A percentile compares a stretch with the other conserved stretches of the same genome.
phyloP scores from a whole-genome alignment of 345 rosid genomes.

The Erysimum cheiranthoides region DNA sequence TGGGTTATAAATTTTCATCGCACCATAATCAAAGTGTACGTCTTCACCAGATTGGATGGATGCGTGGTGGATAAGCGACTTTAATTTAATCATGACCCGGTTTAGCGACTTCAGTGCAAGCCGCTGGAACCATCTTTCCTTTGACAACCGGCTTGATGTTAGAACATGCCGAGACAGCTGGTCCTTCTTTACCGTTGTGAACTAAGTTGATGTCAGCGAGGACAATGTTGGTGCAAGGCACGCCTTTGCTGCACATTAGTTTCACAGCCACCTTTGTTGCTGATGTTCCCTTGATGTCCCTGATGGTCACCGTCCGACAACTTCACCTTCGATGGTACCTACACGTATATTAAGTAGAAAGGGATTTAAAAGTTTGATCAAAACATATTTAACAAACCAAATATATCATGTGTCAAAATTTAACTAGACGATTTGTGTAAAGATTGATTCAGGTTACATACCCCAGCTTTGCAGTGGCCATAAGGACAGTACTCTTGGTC shows the following conservation, averaged over 20 bases:
- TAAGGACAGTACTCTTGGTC: conserved; percentile 61
- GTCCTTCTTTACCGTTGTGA: conserved; percentile 46
- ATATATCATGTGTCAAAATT: background rate
- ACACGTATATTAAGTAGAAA: background rate
- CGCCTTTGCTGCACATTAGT: conserved; percentile 52
- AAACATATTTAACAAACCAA: background rate
- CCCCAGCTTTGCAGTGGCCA: conserved; percentile 50
- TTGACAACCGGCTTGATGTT: conserved; percentile 49
- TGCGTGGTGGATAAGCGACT: background rate
- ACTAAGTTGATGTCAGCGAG: conserved; percentile 49
- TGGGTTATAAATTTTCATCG: background rate
- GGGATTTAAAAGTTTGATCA: background rate
- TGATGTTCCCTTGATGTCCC: conserved; percentile 57
- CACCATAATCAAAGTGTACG: conserved; percentile 4
- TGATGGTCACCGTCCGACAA: conserved; percentile 54
- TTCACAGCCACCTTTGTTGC: conserved; percentile 48
- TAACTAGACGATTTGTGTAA: background rate
- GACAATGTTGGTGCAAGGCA: conserved; percentile 49
- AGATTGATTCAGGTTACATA: conserved; percentile 29
- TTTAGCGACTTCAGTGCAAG: conserved; percentile 37
- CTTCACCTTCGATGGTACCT: conserved; percentile 49
- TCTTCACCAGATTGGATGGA: conserved; percentile 13
- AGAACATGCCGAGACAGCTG: conserved; percentile 46
- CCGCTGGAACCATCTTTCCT: conserved; percentile 29
- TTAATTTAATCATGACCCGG: background rate